Base-by-base conservation (phyloP, 805 yeast species). In the Metschnikowia chrysomelidarum region DNA sequence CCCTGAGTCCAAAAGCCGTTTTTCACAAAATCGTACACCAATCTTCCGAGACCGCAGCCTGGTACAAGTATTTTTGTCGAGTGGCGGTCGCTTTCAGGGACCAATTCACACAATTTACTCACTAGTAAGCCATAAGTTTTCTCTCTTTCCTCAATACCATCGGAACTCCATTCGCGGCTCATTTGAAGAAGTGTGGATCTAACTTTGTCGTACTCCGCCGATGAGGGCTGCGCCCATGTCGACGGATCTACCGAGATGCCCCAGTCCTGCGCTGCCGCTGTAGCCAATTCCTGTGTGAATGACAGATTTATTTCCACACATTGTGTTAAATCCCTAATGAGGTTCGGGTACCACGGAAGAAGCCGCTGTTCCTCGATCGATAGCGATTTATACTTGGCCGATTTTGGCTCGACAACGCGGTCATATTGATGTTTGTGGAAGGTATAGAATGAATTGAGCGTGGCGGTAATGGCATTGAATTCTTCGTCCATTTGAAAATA, bases 1-100 rank as follows among this genome's bases (percentile, higher is more conserved):
- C 87, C 87, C 46, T 80, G 82, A n/a, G 76, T 68, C 61, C 68
- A 57, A 49, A 76, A 80, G 4, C 86, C 86, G 34, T 64, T 44
- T 33, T 45, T 56, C 2, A 76, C 80, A 38, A 78, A 58, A 33
- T 80, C 85, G 31, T 70, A 58, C 20, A 77, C 78, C 34, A 78
- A 51, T 32, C 86, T 54, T 0, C 83, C 86, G 21, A 79, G 58
- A 0, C 86, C 86, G 36, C 80, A 73, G 1, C 87, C 87, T 0
- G 86, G 85, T 3, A 76, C 73, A 11, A 80, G 55, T 0, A 80
- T 62, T 24, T 71, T 64, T 9, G 69, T 41, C 10, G 64, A 32
- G 13, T 57, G 68, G 19, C 82, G 53, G 0, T 38, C 32, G 1
- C 39, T 42, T 15, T 57, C 59, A 0, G 78, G 78, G 43, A 50